Evolutionary conservation across 495 filamentous ascomycete genomes (phyloP), one percentile per base, ranked within the genome.

Genomic region (Rostrohypoxylon terebratum): DNA sequence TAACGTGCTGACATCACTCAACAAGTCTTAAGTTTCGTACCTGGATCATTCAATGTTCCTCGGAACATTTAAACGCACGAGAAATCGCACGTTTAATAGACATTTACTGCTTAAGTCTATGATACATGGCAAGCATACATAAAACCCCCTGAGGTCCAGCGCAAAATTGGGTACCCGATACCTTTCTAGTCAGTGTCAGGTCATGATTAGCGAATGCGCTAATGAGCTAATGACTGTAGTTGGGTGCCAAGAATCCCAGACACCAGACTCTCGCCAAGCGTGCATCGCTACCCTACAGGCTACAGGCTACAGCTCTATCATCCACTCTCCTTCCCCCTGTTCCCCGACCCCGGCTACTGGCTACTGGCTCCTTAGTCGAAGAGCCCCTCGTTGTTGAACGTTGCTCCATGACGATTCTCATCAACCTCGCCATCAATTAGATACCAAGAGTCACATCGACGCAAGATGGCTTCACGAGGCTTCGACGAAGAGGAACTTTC

Each of bases 401-500:
- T 64, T 70, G 65, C 68, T 66, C 54, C 63, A 67, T 68, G 69
- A 73, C 72, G 72, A 74, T 36, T 66, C 72, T 74, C 63, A 66
- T 64, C 70, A 62, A 63, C 47, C 7, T 70, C 72, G 51, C 58
- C 72, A 66, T 74, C 72, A 71, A 57, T 44, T 18, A 31, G 14
- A 72, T 38, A 36, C 34, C 34, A 14, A 34, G 16, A 64, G 31
- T 47, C 36, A 54, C 18, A 9, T 18, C 47, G 73, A 60, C 31
- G 66, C 74, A 73, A 68, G 75, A 91, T 90, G 88, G 81, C 87
- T 40, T 83, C 85, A 23, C 64, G 76, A 74, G 81, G 81, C 55
- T 87, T 89, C 77, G 93, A 97, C 78, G 93, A 96, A 82, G 94
- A 96, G 81, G 94, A 97, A 82, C 90, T 97, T 53, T 93, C 94